Conservation (phyloP, 2,329 filamentous ascomycete species). For the Blastomyces gilchristii region DNA sequence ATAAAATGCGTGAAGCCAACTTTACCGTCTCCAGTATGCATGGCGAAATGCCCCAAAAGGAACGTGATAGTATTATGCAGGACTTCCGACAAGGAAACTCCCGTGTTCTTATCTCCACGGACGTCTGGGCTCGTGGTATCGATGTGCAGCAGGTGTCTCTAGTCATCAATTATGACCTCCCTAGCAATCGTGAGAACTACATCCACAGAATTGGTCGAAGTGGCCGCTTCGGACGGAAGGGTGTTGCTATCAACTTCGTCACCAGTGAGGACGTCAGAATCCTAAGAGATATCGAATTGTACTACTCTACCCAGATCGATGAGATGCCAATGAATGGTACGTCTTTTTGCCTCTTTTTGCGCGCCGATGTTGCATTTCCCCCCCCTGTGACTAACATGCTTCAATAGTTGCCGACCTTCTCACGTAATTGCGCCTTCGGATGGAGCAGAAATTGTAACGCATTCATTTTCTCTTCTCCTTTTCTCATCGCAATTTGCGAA, state of each 20-base stretch:
- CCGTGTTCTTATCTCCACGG: slow-evolving; percentile 90
- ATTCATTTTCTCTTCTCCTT: not conserved
- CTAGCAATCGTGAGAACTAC: slow-evolving; percentile 98
- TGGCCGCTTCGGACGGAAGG: slow-evolving; percentile 92
- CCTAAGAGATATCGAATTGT: slow-evolving; percentile 90
- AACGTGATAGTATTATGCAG: slow-evolving; percentile 98
- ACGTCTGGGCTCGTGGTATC: slow-evolving; percentile 96
- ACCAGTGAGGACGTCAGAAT: slow-evolving; percentile 97
- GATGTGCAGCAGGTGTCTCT: slow-evolving; percentile 97
- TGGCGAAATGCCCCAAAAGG: slow-evolving; percentile 97
- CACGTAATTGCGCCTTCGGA: slow-evolving; percentile 10
- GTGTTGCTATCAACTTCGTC: slow-evolving; percentile 99
- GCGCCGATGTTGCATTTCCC: not conserved
- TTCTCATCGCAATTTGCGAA: not conserved
- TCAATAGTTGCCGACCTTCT: slow-evolving; percentile 20
- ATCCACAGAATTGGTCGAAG: slow-evolving; percentile 96
- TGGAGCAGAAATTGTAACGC: not conserved
- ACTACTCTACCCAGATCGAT: slow-evolving; percentile 93
- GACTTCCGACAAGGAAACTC: slow-evolving; percentile 96
- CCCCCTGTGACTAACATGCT: not conserved
- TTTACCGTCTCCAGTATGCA: slow-evolving; percentile 99
- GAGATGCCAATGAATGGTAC: slow-evolving; percentile 97
- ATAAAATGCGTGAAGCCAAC: slow-evolving; percentile 98
- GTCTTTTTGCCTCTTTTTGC: slow-evolving; percentile 18
- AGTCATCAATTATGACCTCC: slow-evolving; percentile 98